Percentiles rank a stretch among this genome's conserved stretches.
These are phyloP conservation scores for Rhizopus delemar DNA, from an alignment of 371 early-diverging fungal species.

Conservation along the genomic window DNA sequence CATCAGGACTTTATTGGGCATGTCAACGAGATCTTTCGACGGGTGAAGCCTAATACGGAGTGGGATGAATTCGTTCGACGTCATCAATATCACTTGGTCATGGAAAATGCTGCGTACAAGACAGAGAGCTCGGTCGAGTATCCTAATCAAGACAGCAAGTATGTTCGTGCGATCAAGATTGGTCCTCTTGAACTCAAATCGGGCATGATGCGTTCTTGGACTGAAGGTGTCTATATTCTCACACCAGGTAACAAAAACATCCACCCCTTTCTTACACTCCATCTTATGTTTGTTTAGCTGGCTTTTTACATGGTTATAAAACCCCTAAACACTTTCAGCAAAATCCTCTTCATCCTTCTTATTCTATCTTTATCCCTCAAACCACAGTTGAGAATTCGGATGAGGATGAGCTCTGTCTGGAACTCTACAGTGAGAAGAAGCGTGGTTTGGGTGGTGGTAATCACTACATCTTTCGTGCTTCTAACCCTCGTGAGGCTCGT, in stretches of 20 bases:
- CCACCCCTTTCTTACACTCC: neutral
- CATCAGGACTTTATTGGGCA: slow-evolving; percentile 24
- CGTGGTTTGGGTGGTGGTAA: slow-evolving; percentile 17
- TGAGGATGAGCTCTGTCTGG: slow-evolving; percentile 24
- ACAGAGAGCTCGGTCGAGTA: slow-evolving; percentile 40
- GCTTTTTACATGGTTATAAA: slow-evolving; percentile 52
- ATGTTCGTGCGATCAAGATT: slow-evolving; percentile 42
- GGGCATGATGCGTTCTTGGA: slow-evolving; percentile 30
- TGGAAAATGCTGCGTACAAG: slow-evolving; percentile 46
- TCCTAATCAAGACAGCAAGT: slow-evolving; percentile 39
- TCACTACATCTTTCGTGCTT: slow-evolving; percentile 16
- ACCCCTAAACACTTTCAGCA: slow-evolving; percentile 36
- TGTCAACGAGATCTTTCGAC: slow-evolving; percentile 26
- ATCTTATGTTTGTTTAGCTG: slow-evolving; percentile 27
- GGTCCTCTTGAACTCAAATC: slow-evolving; percentile 38
- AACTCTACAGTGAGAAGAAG: slow-evolving; percentile 29
- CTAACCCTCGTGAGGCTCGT: slow-evolving; percentile 9
- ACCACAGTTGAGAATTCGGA: slow-evolving; percentile 19
- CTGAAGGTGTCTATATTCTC: slow-evolving; percentile 43
- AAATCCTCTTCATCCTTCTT: slow-evolving; percentile 33
- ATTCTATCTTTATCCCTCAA: slow-evolving; percentile 39
- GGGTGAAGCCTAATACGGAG: slow-evolving; percentile 34
- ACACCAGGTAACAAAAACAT: slow-evolving; percentile 36
- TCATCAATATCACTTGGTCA: slow-evolving; percentile 34
- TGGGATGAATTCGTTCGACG: slow-evolving; percentile 50